Evolutionary conservation across 768 basidiomycete genomes (phyloP).

Genomic region (Leccinum longicurvipes): DNA sequence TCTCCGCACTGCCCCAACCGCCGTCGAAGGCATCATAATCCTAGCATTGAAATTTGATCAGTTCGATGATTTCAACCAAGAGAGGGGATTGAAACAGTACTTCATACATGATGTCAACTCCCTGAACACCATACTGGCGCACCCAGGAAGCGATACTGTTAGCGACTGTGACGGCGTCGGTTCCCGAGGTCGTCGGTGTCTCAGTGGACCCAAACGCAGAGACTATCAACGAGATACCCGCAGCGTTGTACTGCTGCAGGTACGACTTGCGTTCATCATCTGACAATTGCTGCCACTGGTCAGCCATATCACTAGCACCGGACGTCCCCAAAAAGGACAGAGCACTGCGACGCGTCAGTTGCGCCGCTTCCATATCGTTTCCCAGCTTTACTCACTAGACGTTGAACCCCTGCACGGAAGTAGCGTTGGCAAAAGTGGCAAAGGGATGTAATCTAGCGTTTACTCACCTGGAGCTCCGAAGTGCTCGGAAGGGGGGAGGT

Average conservation of each 20-base stretch:
- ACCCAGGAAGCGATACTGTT: slow-evolving; percentile 45
- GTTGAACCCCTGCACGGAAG: slow-evolving; percentile 28
- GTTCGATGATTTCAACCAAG: no score
- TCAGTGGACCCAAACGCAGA: slow-evolving; percentile 46
- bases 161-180: slow-evolving; percentile 37
- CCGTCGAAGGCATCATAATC: slow-evolving; percentile 54
- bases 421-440: not conserved
- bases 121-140: slow-evolving; percentile 43
- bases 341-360: slow-evolving; percentile 21
- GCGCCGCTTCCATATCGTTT: not conserved
- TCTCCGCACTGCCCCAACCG: slow-evolving; percentile 45
- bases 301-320: slow-evolving; percentile 44
- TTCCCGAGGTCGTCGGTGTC: slow-evolving; percentile 34
- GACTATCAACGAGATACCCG: slow-evolving; percentile 55
- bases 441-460: not conserved
- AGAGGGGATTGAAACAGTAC: slow-evolving; percentile 7
- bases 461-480: slow-evolving; percentile 40
- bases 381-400: slow-evolving; percentile 25
- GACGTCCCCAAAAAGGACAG: slow-evolving; percentile 40
- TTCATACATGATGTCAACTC: slow-evolving; percentile 54
- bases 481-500: slow-evolving; percentile 41
- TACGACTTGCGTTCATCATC: slow-evolving; percentile 36
- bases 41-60: slow-evolving; percentile 26
- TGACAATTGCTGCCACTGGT: slow-evolving; percentile 39
- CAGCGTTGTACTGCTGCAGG: slow-evolving; percentile 46